Evolutionary conservation across 495 filamentous ascomycete species (phyloP).

Genomic region (Neurospora tetraspora): DNA sequence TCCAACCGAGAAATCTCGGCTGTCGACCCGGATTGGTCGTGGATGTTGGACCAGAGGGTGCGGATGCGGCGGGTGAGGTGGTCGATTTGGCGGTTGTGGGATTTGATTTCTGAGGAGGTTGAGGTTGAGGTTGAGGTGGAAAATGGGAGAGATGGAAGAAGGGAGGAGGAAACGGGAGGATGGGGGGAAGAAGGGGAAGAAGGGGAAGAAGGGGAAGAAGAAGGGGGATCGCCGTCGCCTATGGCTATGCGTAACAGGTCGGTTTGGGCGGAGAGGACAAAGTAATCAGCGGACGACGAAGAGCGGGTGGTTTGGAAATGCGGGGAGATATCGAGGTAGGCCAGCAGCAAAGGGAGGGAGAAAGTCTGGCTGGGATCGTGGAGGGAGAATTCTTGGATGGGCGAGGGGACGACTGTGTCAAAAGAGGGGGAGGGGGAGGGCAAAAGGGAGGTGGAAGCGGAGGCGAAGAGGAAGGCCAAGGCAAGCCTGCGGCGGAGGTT

Average conservation of each 20-base stretch:
- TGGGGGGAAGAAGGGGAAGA: too few species aligned
- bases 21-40: conserved; percentile 52
- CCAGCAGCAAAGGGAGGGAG: not conserved
- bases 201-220: not conserved
- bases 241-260: conserved; percentile 64
- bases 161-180: too few species aligned
- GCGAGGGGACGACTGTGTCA: not conserved
- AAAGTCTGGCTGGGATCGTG: not conserved
- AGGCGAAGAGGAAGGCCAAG: conserved; percentile 52
- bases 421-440: not conserved
- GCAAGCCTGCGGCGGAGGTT: conserved; percentile 65
- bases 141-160: conserved; percentile 16
- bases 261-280: conserved; percentile 50
- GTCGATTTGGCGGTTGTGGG: conserved; percentile 63
- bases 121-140: conserved; percentile 7
- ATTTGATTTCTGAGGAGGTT: not conserved
- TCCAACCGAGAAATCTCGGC: conserved; percentile 61
- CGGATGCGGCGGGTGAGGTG: conserved; percentile 51
- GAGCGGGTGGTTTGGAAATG: not conserved
- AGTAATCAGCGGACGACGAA: conserved; percentile 40
- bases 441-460: not conserved
- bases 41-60: conserved; percentile 57
- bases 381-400: not conserved
- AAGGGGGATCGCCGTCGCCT: conserved; percentile 42
- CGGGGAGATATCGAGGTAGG: not conserved